Evolutionary conservation across 306 rosid species (phyloP).

Genomic region (Lathyrus sativus): DNA sequence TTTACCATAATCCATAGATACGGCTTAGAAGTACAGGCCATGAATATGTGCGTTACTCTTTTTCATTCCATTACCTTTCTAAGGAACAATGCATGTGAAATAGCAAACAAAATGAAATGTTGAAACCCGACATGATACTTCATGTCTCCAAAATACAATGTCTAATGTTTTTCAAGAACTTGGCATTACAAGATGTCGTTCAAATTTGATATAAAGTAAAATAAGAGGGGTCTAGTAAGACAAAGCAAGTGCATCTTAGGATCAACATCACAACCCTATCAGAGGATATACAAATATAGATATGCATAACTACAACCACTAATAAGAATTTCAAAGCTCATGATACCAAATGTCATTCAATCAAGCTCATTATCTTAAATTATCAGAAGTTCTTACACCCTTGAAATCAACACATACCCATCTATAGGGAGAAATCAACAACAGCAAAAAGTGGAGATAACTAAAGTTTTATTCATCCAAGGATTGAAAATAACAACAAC

Average conservation of each 20-base stretch:
- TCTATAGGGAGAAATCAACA: conserved; percentile 1
- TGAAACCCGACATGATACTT: too few relatives aligned
- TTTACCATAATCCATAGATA: background rate
- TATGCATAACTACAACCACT: too few relatives aligned
- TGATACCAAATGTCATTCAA: too few relatives aligned
- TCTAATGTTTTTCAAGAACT: too few relatives aligned
- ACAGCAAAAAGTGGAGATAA: background rate
- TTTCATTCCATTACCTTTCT: too few relatives aligned
- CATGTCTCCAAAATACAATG: too few relatives aligned
- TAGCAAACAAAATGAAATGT: too few relatives aligned
- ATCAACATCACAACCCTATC: background rate
- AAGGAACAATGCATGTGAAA: too few relatives aligned
- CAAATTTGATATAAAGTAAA: background rate
- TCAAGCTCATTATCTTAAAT: too few relatives aligned
- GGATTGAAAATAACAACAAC: background rate
- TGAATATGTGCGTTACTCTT: too few relatives aligned
- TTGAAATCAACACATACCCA: background rate
- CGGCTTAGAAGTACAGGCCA: background rate
- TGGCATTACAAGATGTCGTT: background rate
- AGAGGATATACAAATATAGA: background rate
- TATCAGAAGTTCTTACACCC: too few relatives aligned
- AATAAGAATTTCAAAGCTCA: too few relatives aligned
- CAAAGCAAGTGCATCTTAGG: background rate
- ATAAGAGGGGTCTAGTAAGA: background rate
- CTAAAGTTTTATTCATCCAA: conserved; percentile 15